Base-by-base conservation (phyloP, 805 yeast species). In the Hanseniaspora osmophila region DNA sequence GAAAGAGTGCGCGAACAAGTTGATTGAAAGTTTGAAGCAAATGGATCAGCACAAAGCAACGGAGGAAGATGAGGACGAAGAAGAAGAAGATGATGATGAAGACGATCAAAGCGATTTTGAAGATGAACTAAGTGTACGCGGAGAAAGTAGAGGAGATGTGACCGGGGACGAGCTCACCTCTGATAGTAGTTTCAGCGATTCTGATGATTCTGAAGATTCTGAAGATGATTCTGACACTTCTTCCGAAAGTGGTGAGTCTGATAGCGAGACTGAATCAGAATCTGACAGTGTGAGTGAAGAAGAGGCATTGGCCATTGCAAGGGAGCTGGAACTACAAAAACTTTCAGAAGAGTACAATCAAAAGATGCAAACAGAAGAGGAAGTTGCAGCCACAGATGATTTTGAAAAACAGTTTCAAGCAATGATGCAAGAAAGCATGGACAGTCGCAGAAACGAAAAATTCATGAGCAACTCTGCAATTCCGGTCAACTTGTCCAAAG, bases 381-480 rank as follows among this genome's bases (percentile, higher is more conserved):
- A 73, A 46, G 58, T 55, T 30, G 67, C 67, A 48, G 68, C 75
- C 27, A 71, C 68, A 30, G 73, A 69, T 3, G 75, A 71, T 33
- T 50, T 82, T 42, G 85, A 79, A 35, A 68, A 62, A 43, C 82
- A 80, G 52, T 74, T 76, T 48, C 72, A 71, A 47, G 64, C 60
- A 44, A 59, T 80, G 54, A 64, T 78, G 48, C 53, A 62, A n/a
- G 78, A 75, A 17, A 68, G 82, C 10, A 61, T 74, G 47, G 71
- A 66, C 22, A 58, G 64, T 5, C 58, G 65, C 13, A 62, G 60
- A 49, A 60, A 57, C 41, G 61, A 59, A 37, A 61, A 54, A 42
- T 45, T 48, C 7, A 47, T 59, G 0, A 52, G 55, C 16, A 54
- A 43, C 27, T 37, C 41, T 29, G 47, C 38, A 18, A 51, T 44